These are phyloP conservation scores for Gamsiella multidivaricata DNA, from an alignment of 192 early-diverging fungal species.

Conservation along the genomic window DNA sequence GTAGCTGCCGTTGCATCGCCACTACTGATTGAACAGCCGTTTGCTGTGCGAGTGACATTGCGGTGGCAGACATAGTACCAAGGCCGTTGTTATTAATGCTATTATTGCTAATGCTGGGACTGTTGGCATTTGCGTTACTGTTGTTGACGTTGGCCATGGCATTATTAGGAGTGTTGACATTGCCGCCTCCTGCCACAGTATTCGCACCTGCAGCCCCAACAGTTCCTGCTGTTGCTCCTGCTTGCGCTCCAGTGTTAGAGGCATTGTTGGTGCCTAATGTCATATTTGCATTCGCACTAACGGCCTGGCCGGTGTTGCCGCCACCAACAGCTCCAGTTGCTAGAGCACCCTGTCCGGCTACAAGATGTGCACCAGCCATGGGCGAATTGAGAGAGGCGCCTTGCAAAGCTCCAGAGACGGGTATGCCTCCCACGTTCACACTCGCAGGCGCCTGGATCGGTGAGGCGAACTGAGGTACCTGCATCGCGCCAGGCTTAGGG, in stretches of 20 bases:
- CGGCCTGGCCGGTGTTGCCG: not conserved
- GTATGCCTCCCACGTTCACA: slow-evolving; percentile 6
- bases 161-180: not conserved
- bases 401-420: slow-evolving; percentile 3
- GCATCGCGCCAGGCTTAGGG: slow-evolving; percentile 29
- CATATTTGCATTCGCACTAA: not conserved
- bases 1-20: slow-evolving; percentile 41
- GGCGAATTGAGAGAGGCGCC: slow-evolving; percentile 7
- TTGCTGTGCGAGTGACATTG: slow-evolving; percentile 29
- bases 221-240: not conserved
- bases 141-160: slow-evolving; percentile 7
- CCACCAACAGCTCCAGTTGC: slow-evolving; percentile 12
- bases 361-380: slow-evolving; percentile 23
- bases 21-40: slow-evolving; percentile 24
- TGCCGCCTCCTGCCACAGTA: not conserved
- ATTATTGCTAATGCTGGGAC: not conserved
- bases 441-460: slow-evolving; percentile 38
- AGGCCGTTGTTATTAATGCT: not conserved
- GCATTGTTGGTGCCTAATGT: not conserved
- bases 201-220: slow-evolving; percentile 1
- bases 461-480: slow-evolving; percentile 36
- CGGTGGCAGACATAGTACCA: not conserved
- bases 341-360: slow-evolving; percentile 9
- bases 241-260: not conserved
- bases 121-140: slow-evolving; percentile 4